Evolutionary conservation across 768 basidiomycete species (phyloP).

Genomic region (Agrocybe praecox): DNA sequence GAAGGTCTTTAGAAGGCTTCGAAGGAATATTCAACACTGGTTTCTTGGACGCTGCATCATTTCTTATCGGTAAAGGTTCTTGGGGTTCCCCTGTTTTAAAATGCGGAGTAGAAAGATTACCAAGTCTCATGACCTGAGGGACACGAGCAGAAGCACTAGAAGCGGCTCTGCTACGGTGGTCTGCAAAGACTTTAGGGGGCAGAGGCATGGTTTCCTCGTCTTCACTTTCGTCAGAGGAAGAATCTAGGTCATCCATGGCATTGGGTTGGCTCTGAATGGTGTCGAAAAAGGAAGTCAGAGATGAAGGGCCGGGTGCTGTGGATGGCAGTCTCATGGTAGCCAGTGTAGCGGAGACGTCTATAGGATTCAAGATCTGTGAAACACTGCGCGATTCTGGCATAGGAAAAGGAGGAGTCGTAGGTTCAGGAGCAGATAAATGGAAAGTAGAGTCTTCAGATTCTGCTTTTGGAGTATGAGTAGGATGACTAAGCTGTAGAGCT

Average conservation of each 20-base stretch:
- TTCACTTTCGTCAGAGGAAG: constrained; percentile 50
- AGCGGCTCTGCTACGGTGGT: constrained; percentile 38
- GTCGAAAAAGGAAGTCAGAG: constrained; percentile 77
- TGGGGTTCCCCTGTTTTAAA: constrained; percentile 40
- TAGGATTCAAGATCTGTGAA: constrained; percentile 29
- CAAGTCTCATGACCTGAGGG: constrained; percentile 60
- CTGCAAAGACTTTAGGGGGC: constrained; percentile 26
- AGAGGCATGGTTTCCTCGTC: constrained; percentile 27
- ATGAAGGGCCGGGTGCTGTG: constrained; percentile 62
- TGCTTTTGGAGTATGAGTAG: constrained; percentile 18
- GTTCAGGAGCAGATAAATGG: constrained; percentile 44
- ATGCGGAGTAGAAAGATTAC: constrained; percentile 73
- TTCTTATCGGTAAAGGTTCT: constrained; percentile 17
- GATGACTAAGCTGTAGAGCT: constrained; percentile 19
- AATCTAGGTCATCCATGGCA: constrained; percentile 74
- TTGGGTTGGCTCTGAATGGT: constrained; percentile 68
- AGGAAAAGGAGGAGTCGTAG: constrained; percentile 45
- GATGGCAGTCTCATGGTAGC: constrained; percentile 49
- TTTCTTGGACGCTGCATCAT: constrained; percentile 38
- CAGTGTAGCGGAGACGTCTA: constrained; percentile 49
- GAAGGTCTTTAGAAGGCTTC: constrained; percentile 40
- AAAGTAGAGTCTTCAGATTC: constrained; percentile 28
- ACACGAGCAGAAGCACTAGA: constrained; percentile 34
- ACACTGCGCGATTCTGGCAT: constrained; percentile 6
- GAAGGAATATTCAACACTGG: constrained; percentile 57